These are phyloP conservation scores for Stevia rebaudiana DNA, from an alignment of 140 eudicot genomes.

Conservation along the genomic window DNA sequence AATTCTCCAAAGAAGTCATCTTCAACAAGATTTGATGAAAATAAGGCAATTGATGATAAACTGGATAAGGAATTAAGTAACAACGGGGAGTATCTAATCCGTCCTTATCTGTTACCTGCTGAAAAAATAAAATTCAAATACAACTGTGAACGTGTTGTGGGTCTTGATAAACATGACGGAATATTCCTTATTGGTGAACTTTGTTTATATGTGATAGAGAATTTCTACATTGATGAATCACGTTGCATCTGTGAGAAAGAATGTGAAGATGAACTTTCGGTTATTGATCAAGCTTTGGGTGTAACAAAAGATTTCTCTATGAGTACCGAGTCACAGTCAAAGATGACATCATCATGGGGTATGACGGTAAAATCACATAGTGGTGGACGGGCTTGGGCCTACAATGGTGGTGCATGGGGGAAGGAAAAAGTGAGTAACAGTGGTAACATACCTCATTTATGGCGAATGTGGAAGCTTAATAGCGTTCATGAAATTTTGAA, in stretches of 20 bases:
- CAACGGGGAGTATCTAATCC: constrained; percentile 81
- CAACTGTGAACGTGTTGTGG: constrained; percentile 92
- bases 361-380: constrained; percentile 45
- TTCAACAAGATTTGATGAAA: constrained; percentile 61
- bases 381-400: constrained; percentile 98
- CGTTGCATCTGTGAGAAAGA: constrained; percentile 96
- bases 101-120: constrained; percentile 81
- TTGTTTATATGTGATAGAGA: constrained; percentile 80
- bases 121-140: constrained; percentile 78
- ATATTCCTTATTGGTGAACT: constrained; percentile 87
- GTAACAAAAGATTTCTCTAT: constrained; percentile 75
- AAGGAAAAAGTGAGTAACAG: constrained; percentile 73
- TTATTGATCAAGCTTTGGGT: constrained; percentile 97
- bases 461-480: constrained; percentile 99
- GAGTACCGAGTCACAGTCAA: constrained; percentile 64
- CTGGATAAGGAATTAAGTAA: constrained; percentile 73
- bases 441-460: constrained; percentile 83
- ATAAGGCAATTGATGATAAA: constrained; percentile 52
- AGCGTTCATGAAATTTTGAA: constrained; percentile 94
- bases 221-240: constrained; percentile 78
- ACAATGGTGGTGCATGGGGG: constrained; percentile 98
- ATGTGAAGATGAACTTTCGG: constrained; percentile 81
- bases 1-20: constrained; percentile 73
- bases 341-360: constrained; percentile 84
- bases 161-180: constrained; percentile 95